Conservation (phyloP, 441 rosid species). For the Populus hybrid region DNA sequence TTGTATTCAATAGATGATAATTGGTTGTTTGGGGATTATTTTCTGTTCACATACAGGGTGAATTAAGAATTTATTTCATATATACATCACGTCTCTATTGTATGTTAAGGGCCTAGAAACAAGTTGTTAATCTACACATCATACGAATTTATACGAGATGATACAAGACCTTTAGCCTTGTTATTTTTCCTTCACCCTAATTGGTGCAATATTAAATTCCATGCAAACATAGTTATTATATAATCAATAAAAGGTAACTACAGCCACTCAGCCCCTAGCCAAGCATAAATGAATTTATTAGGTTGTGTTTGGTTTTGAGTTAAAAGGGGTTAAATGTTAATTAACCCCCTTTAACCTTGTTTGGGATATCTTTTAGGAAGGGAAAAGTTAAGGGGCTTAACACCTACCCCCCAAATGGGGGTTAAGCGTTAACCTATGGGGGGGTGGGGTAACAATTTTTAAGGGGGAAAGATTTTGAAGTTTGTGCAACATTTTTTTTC, state of each 20-base stretch:
- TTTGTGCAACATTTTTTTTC: too few relatives aligned
- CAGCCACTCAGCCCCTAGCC: constrained; percentile 6
- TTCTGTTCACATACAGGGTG: not conserved
- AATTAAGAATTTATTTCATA: not conserved
- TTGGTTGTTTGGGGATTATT: not conserved
- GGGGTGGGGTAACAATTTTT: too few relatives aligned
- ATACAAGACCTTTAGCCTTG: not conserved
- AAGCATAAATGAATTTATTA: constrained; percentile 7
- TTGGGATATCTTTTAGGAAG: too few relatives aligned
- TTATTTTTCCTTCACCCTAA: not conserved
- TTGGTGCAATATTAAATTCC: constrained; percentile 1
- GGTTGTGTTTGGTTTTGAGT: too few relatives aligned
- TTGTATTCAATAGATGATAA: not conserved
- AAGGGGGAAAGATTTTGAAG: too few relatives aligned
- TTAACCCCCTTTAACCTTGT: too few relatives aligned
- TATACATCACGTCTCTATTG: not conserved
- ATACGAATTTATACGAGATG: not conserved
- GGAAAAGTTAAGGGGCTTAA: too few relatives aligned
- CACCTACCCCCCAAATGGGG: too few relatives aligned
- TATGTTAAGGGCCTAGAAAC: not conserved
- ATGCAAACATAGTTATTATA: not conserved
- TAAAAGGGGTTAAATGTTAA: too few relatives aligned
- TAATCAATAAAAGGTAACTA: constrained; percentile 1
- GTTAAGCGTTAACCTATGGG: too few relatives aligned
- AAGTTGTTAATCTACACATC: constrained; percentile 2